Evolutionary conservation across 1,139 yeast species (phyloP), one percentile per base, ranked within the genome.

Genomic region (Kurtzmaniella quercitrusa): DNA sequence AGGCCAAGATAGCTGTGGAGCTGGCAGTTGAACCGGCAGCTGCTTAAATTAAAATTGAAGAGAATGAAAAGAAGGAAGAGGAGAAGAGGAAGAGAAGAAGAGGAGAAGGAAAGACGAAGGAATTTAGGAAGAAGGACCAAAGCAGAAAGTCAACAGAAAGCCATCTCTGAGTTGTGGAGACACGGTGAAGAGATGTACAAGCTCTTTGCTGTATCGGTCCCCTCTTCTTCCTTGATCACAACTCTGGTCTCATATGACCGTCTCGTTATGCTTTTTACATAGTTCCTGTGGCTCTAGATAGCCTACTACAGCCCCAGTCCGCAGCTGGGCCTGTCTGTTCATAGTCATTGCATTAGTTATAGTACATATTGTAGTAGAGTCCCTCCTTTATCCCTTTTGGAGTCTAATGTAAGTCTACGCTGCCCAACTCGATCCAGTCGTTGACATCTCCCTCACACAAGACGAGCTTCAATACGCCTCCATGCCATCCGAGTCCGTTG

Each of bases 361-460:
- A 33, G 19, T 33, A 33, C 36, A 33, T 33, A 33, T 33, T 27
- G 31, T 27, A 27, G 31, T 21, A 21, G 31, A 7, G 31, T 7
- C 14, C n/a, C n/a, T n/a, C n/a, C n/a, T n/a, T n/a, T n/a, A n/a
- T n/a, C n/a, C n/a, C n/a, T n/a, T n/a, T n/a, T n/a, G n/a, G n/a
- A n/a, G n/a, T n/a, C n/a, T n/a, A 61, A 46, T 67, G 71, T 38
- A 68, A 55, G 53, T 78, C 82, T 6, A 75, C 80, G 43, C 76
- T 68, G 0, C 93, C 94, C 49, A 86, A 66, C 1, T 75, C 77
- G 38, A 75, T 65, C 95, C 95, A 87, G 46, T 83, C 81, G 41
- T 70, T 75, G 2, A 84, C 84, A 8, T 83, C 86, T 0, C 95
- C 95, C 53, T 83, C 90, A 56, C 93, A 85, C 11, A 72, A 66